Evolutionary conservation across 2,329 filamentous ascomycete genomes (phyloP).

Genomic region (Fusarium begoniae): DNA sequence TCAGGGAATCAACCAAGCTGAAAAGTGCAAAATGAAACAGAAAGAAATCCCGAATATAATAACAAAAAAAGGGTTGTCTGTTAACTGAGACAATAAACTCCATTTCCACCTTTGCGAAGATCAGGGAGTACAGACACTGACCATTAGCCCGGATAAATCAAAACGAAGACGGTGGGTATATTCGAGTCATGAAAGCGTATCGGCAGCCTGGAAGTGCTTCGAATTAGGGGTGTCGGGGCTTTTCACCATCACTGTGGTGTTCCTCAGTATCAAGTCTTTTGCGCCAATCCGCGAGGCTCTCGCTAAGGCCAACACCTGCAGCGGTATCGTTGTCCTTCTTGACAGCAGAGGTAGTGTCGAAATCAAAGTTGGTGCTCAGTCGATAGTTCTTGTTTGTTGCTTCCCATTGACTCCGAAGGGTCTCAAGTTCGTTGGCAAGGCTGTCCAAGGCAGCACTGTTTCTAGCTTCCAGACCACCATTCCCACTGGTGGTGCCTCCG

Average conservation of each 20-base stretch:
- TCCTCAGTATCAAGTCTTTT: conserved; percentile 73
- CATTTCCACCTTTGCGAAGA: conserved; percentile 40
- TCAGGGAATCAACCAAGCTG: conserved; percentile 11
- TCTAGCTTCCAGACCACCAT: conserved; percentile 53
- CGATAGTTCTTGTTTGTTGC: conserved; percentile 95
- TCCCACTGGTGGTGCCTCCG: conserved; percentile 53
- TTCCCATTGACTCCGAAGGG: conserved; percentile 91
- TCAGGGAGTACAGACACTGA: conserved; percentile 40
- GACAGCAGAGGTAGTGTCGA: conserved; percentile 63
- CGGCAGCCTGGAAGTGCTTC: conserved; percentile 37
- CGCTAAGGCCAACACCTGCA: conserved; percentile 64
- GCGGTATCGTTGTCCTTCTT: conserved; percentile 58
- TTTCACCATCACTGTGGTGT: conserved; percentile 44
- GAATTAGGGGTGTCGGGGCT: conserved; percentile 40
- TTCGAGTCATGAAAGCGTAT: conserved; percentile 47
- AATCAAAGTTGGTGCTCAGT: conserved; percentile 88
- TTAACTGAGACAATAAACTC: conserved; percentile 39
- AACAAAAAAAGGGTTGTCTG: conserved; percentile 23
- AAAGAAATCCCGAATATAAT: conserved; percentile 25
- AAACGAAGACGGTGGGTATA: conserved; percentile 46
- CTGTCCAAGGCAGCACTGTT: conserved; percentile 82
- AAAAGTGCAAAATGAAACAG: conserved; percentile 19
- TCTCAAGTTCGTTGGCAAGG: conserved; percentile 90
- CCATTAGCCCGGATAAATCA: conserved; percentile 33
- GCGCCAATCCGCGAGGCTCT: conserved; percentile 81